phyloP scores from a whole-genome alignment of 495 filamentous ascomycete genomes.

The Xylaria longipes region DNA sequence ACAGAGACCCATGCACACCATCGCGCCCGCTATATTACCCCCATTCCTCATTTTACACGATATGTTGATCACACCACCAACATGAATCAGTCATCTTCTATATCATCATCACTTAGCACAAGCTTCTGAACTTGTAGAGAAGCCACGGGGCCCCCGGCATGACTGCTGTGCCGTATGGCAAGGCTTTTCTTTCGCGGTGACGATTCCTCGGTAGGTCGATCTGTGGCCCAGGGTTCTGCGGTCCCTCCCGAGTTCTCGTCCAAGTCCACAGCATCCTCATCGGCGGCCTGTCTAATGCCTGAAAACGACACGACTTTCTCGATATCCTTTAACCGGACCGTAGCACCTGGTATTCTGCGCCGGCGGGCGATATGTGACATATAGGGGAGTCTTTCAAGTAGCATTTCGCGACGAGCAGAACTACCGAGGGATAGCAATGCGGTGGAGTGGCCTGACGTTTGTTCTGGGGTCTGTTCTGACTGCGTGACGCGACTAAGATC shows the following conservation, averaged over 20 bases:
- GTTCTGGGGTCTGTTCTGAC: slow-evolving; percentile 25
- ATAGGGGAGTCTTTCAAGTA: slow-evolving; percentile 87
- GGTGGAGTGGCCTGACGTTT: slow-evolving; percentile 29
- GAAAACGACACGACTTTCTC: slow-evolving; percentile 72
- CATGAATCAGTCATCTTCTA: slow-evolving; percentile 73
- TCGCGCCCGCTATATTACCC: background rate
- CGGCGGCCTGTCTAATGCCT: slow-evolving; percentile 53
- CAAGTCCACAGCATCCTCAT: slow-evolving; percentile 56
- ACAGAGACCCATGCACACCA: background rate
- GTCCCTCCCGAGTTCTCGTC: slow-evolving; percentile 51
- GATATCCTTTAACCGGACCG: slow-evolving; percentile 56
- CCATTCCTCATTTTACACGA: background rate
- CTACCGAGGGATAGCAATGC: slow-evolving; percentile 59
- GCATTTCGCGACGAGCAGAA: slow-evolving; percentile 72
- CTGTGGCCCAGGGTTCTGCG: slow-evolving; percentile 63
- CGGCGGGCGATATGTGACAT: slow-evolving; percentile 67
- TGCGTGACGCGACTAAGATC: slow-evolving; percentile 24
- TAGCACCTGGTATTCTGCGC: slow-evolving; percentile 38
- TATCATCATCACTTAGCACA: slow-evolving; percentile 93
- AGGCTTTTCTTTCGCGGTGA: slow-evolving; percentile 49
- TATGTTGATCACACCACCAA: background rate
- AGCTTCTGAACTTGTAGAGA: slow-evolving; percentile 63
- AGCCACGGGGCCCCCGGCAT: slow-evolving; percentile 30
- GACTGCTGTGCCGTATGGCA: slow-evolving; percentile 38
- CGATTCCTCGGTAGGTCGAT: slow-evolving; percentile 56